These are phyloP conservation scores for Arxiozyma heterogenica DNA, from an alignment of 1,139 yeast species.

Conservation along the genomic window DNA sequence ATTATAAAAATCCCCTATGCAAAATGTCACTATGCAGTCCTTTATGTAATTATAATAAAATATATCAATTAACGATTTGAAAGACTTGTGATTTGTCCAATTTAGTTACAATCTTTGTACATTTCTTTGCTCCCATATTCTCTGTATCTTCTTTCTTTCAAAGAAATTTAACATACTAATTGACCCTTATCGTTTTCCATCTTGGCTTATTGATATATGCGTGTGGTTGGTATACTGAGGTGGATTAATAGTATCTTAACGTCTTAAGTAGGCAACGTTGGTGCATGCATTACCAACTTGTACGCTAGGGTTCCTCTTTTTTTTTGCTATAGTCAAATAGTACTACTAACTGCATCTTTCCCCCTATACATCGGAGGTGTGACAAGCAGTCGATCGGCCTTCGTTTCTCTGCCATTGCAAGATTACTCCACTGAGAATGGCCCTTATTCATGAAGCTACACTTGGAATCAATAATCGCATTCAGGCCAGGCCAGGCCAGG, in stretches of 20 bases:
- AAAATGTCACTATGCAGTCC: not conserved
- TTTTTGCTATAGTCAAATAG: not conserved
- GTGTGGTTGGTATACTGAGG: conserved; percentile 1
- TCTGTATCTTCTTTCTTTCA: no score
- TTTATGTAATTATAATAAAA: no score
- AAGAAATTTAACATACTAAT: conserved; percentile 62
- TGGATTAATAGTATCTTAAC: not conserved
- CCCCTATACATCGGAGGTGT: not conserved
- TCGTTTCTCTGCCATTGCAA: not conserved
- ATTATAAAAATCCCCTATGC: not conserved
- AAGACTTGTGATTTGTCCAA: no score
- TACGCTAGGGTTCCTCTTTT: not conserved
- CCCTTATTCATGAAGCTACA: not conserved
- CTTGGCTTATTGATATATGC: conserved; percentile 34
- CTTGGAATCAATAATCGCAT: not conserved
- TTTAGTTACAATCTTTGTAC: not conserved
- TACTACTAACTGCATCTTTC: not conserved
- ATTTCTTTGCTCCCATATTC: not conserved
- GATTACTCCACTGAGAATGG: not conserved
- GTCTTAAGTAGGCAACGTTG: not conserved
- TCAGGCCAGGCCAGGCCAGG: not conserved
- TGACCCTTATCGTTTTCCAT: conserved; percentile 99
- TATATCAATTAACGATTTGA: not conserved
- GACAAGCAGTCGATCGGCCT: not conserved
- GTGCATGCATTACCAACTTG: not conserved